Evolutionary conservation across 345 rosid genomes (phyloP), one percentile per base, ranked within the genome.

Genomic region (Triadica sebifera): DNA sequence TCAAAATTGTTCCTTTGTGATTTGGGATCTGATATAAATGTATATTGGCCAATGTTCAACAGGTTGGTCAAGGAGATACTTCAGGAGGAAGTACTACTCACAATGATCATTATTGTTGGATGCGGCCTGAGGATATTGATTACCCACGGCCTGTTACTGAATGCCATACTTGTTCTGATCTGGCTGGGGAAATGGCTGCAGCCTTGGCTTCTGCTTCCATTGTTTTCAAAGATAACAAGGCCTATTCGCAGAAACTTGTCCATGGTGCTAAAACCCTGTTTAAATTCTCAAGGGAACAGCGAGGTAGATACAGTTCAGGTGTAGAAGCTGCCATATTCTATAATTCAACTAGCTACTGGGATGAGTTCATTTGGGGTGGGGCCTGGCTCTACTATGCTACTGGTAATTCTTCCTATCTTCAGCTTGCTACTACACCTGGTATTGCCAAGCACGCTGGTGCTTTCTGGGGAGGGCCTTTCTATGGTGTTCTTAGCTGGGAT

Each of bases 51-150:
- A 55, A 43, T 38, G 49, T 71, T 58, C 53, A 10, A 70, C 81
- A 94, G 98, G 98, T 92, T 65, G 98, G 97, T 70, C n/a, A 66
- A 12, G 99, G 99, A 51, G 96, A 90, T 65, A 93, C 97, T 38
- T 88, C 92, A 12, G 96, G 86, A 3, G 99, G 94, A n/a, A 89
- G 80, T 77, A 84, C 96, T 6, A 4, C 47, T 1, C 81, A 88
- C 2, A 91, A 93, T 43, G 99, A 96, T 74, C 97, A 93, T 77
- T 93, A 89, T 81, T 96, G 99, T 75, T 96, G 99, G 99, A 90
- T 85, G 93, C 82, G 98, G 13, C 99, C 99, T n/a, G 99, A 96
- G 88, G 99, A 96, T 82, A 96, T 96, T 74, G 93, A 96, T 79
- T 96, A 96, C 50, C 46, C 8, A 0, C 86, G 98, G 6, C 95